phyloP scores from a whole-genome alignment of 139 green algal genomes.

The Tetratostichococcus sp. region DNA sequence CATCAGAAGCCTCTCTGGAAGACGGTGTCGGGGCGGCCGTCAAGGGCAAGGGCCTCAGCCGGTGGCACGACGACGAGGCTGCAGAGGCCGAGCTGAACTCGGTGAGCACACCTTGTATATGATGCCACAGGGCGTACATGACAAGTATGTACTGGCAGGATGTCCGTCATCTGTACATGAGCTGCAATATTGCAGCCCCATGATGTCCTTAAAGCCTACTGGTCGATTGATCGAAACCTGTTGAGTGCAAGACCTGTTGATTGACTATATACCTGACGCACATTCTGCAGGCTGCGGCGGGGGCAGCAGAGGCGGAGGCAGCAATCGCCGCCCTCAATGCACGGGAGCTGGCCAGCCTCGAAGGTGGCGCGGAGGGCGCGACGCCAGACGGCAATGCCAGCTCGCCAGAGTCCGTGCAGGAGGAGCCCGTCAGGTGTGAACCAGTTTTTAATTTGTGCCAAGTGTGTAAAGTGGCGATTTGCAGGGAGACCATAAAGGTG shows the following conservation, averaged over 20 bases:
- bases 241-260: too few species aligned
- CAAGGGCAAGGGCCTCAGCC: neutral
- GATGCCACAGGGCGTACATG: too few species aligned
- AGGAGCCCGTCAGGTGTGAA: neutral
- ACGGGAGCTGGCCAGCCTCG: neutral
- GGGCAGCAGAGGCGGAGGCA: neutral
- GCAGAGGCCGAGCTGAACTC: neutral
- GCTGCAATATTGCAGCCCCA: too few species aligned
- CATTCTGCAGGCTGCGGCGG: neutral
- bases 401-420: neutral
- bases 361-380: neutral
- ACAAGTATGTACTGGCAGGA: too few species aligned
- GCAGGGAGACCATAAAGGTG: too few species aligned
- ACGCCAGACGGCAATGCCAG: neutral
- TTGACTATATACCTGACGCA: too few species aligned
- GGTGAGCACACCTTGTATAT: neutral
- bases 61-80: neutral
- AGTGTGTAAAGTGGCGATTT: too few species aligned
- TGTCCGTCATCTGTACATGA: too few species aligned
- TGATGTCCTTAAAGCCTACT: too few species aligned
- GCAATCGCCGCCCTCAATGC: neutral
- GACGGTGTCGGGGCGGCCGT: neutral
- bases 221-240: too few species aligned
- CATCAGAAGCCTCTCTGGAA: neutral
- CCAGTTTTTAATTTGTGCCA: too few species aligned